Evolutionary conservation across 1,284 basidiomycete species (phyloP), one percentile per base, ranked within the genome.

Genomic region (Quambalaria eucalypti): DNA sequence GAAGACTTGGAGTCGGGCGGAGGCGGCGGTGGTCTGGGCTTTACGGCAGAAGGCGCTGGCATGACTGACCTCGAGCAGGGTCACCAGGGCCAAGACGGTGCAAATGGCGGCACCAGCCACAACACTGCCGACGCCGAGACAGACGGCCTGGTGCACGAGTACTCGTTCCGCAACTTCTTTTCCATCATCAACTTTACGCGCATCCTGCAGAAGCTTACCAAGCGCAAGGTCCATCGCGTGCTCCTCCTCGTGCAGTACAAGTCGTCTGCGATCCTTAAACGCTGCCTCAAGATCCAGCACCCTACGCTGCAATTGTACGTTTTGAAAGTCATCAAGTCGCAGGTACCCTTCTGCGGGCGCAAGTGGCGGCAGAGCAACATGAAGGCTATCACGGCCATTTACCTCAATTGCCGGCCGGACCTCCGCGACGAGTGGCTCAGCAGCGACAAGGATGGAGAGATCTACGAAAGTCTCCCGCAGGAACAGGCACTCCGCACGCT

Each of bases 361-460:
- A 97, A 97, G 79, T 98, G 95, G 95, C 81, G 93, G 50, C 91
- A 96, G 79, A 87, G 91, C 91, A 99, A 98, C 76, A 99, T 99
- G 95, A 95, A 97, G 78, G 88, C 97, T 59, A 98, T 99, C 72
- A 99, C 95, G 3, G 86, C 90, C 28, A 97, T 99, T 64, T 98
- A 99, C 76, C 81, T 98, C 57, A 95, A 96, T 71, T 97, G 92
- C 75, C 82, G 93, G 52, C 93, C 95, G 9, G 91, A 96, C 71
- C 81, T 99, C 51, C 83, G 93, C 36, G 95, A 99, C 76, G 95
- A 98, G 73, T 99, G 95, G 95, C 80, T 98, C 36, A 87, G 90
- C 12, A 85, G 85, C 19, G 95, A 98, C 73, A 85, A 90, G 5
- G 93, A 98, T 68, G 87, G 89, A 61, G 87, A 88, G 54, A 81